Base-by-base conservation (phyloP, 805 yeast genomes). In the Sugiyamaella boreocaroliniensis region DNA sequence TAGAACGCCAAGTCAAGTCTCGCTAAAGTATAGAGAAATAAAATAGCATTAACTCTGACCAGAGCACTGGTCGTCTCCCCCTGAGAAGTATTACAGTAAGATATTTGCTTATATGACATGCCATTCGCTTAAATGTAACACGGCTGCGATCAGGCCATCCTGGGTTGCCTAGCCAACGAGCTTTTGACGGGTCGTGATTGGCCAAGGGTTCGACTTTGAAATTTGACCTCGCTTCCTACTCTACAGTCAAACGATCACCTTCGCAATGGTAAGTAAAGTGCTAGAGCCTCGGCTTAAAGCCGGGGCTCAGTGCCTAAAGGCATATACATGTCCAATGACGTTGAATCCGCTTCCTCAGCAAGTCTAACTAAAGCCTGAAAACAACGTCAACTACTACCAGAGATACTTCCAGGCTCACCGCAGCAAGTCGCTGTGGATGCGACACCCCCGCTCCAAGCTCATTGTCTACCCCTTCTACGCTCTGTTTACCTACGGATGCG, bases 401-500 rank as follows among this genome's bases (percentile, higher is more conserved):
- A 61, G 62, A 60, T 64, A 62, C 58, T 68, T 61, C 66, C 72
- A 67, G 63, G 60, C 71, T 46, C 55, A 62, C 60, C 61, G 65
- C 42, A 54, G 60, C 56, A 61, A 63, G 42, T 68, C 69, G 18
- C 61, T 69, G 49, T 69, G 72, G 72, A 61, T 66, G 69, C 65
- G 72, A 61, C 80, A 78, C 69, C 85, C 85, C 66, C 79, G 82
- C 67, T 80, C 93, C 60, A 85, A 85, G 72, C 73, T 77, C 64
- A 71, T 83, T 68, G 77, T 86, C 60, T 83, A 82, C 73, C 95
- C 95, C 67, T 87, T 82, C 79, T 83, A 77, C 75, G 87, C 86
- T 57, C 75, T 82, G 56, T 83, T 86, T 70, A 73, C 86, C 52
- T 76, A 83, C 56, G 75, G 87, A 58, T 66, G 69, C 58, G 80